phyloP scores from a whole-genome alignment of 2,329 filamentous ascomycete species.

The Colletotrichum sp. region DNA sequence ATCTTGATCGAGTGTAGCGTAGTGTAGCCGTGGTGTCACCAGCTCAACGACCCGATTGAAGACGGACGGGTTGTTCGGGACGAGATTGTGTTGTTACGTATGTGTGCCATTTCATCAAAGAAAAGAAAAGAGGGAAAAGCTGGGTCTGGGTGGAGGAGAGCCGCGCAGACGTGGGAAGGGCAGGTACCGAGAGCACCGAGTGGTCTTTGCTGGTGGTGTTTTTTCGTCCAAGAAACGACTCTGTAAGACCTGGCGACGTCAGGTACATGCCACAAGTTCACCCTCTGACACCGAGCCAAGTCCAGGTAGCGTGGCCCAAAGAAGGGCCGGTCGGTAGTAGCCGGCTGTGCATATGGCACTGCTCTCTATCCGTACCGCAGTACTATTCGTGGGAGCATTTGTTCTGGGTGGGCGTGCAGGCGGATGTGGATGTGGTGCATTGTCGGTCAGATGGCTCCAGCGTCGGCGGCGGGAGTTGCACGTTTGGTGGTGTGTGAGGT shows the following conservation, averaged over 20 bases:
- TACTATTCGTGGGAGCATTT: not conserved
- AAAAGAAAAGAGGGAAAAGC: not conserved
- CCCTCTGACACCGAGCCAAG: not conserved
- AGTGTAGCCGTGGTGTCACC: not conserved
- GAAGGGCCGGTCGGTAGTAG: slow-evolving; percentile 12
- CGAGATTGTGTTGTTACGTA: not conserved
- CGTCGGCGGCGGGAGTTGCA: not conserved
- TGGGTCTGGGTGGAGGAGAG: not conserved
- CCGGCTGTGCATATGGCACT: not conserved
- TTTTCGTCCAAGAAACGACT: not conserved
- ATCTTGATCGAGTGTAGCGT: not conserved
- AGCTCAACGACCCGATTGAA: not conserved
- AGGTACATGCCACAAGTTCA: slow-evolving; percentile 1
- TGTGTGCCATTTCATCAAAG: not conserved
- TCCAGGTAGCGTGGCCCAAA: not conserved
- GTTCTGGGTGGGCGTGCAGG: not conserved
- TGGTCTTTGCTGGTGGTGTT: not conserved
- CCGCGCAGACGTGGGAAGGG: not conserved
- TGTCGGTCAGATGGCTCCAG: slow-evolving; percentile 4
- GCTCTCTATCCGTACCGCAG: not conserved
- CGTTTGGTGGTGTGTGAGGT: not conserved
- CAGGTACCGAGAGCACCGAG: not conserved
- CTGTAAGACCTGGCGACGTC: not conserved
- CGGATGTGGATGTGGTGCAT: not conserved
- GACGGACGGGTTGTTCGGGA: slow-evolving; percentile 1